Evolutionary conservation across 2,329 filamentous ascomycete genomes (phyloP).

Genomic region (Cytospora chrysosperma): DNA sequence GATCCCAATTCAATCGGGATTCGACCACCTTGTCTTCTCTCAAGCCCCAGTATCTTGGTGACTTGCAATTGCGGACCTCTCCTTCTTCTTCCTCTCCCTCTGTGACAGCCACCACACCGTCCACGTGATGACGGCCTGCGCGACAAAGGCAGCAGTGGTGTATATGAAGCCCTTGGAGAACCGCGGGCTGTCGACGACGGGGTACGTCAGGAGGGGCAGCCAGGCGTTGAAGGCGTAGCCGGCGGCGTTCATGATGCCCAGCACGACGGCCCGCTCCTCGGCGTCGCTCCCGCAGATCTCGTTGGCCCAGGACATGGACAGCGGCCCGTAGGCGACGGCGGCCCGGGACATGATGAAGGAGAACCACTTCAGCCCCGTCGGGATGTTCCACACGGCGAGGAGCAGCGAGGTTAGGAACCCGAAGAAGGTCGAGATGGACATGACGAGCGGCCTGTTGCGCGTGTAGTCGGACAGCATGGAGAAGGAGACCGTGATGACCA

Average conservation of each 20-base stretch:
- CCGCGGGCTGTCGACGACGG: constrained; percentile 37
- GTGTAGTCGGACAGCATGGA: constrained; percentile 53
- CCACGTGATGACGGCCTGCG: constrained; percentile 23
- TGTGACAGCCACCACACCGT: constrained; percentile 15
- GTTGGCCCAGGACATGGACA: constrained; percentile 46
- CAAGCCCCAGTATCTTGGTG: background rate
- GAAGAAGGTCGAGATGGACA: constrained; percentile 23
- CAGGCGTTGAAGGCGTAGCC: constrained; percentile 46
- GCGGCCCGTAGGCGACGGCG: constrained; percentile 19
- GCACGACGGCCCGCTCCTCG: constrained; percentile 48
- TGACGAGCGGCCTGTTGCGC: constrained; percentile 32
- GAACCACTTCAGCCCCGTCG: constrained; percentile 26
- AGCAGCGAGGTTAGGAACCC: constrained; percentile 20
- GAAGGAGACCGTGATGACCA: constrained; percentile 52
- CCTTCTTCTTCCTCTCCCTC: constrained; percentile 7
- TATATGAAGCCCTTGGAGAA: constrained; percentile 39
- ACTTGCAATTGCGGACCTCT: constrained; percentile 27
- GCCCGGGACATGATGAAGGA: constrained; percentile 16
- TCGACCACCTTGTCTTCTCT: background rate
- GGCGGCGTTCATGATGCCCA: constrained; percentile 47
- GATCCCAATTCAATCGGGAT: background rate
- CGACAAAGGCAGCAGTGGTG: constrained; percentile 7
- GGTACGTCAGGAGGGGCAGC: constrained; percentile 40
- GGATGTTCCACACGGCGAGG: constrained; percentile 24
- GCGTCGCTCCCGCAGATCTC: constrained; percentile 45